Conservation (phyloP, 441 rosid genomes). For the Pelargonium cotyledonis region DNA sequence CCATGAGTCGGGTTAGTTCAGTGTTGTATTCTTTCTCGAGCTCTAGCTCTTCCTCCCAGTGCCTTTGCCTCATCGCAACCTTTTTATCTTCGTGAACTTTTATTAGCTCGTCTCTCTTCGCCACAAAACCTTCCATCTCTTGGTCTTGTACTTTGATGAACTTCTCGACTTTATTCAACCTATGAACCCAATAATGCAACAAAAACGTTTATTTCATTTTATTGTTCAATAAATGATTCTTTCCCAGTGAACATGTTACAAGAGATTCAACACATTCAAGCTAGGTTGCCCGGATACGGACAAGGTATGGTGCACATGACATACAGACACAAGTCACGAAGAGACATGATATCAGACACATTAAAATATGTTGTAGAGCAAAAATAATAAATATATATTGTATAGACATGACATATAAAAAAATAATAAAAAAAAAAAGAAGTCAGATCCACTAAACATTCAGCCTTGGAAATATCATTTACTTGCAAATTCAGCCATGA, state of each 20-base stretch:
- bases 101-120: background rate
- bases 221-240: background rate
- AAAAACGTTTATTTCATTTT: background rate
- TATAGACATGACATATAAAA: too few species aligned
- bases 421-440: too few species aligned
- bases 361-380: too few species aligned
- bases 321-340: too few species aligned
- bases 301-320: too few species aligned
- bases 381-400: too few species aligned
- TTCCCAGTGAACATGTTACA: too few species aligned
- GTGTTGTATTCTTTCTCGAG: background rate
- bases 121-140: conserved; percentile 4
- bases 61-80: conserved; percentile 1
- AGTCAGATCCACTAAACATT: too few species aligned
- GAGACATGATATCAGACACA: too few species aligned
- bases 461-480: too few species aligned
- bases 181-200: conserved; percentile 1
- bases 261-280: background rate
- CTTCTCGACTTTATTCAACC: background rate
- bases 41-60: background rate
- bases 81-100: conserved; percentile 1
- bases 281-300: too few species aligned
- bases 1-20: background rate
- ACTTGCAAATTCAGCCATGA: too few species aligned
- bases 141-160: background rate